These are phyloP conservation scores for Prunus mongolica DNA, from an alignment of 306 rosid species.

Conservation along the genomic window DNA sequence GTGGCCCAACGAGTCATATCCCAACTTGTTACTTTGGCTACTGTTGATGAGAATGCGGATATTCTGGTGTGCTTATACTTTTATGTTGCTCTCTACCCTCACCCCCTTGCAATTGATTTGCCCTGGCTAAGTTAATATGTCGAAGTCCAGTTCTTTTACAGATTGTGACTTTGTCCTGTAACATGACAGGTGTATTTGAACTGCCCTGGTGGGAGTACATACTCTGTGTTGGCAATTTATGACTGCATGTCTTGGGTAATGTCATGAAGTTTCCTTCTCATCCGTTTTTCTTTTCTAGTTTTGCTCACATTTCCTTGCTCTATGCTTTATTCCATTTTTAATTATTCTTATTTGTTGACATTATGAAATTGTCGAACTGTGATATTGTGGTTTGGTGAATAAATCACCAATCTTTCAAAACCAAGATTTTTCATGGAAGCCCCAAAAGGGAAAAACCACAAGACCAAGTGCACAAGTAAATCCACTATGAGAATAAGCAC, in stretches of 20 bases:
- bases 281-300: background rate
- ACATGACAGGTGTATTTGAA: slow-evolving; percentile 73
- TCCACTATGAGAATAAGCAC: background rate
- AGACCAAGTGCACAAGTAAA: background rate
- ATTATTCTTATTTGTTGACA: background rate
- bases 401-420: background rate
- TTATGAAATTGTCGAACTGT: background rate
- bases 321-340: background rate
- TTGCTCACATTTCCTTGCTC: background rate
- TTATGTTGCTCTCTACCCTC: slow-evolving; percentile 1
- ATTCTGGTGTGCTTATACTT: slow-evolving; percentile 59
- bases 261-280: background rate
- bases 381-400: background rate
- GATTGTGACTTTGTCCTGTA: slow-evolving; percentile 11
- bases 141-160: background rate
- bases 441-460: background rate
- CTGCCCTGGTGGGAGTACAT: slow-evolving; percentile 96
- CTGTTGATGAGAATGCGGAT: slow-evolving; percentile 74
- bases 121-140: slow-evolving; percentile 2
- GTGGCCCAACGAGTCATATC: slow-evolving; percentile 98
- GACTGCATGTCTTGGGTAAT: slow-evolving; percentile 99
- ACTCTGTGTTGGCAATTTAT: slow-evolving; percentile 87
- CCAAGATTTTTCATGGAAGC: background rate
- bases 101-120: slow-evolving; percentile 1
- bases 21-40: slow-evolving; percentile 89